Percentiles rank a stretch among this genome's conserved stretches.
phyloP scores from a whole-genome alignment of 306 rosid genomes.

The Quercus bicolor region DNA sequence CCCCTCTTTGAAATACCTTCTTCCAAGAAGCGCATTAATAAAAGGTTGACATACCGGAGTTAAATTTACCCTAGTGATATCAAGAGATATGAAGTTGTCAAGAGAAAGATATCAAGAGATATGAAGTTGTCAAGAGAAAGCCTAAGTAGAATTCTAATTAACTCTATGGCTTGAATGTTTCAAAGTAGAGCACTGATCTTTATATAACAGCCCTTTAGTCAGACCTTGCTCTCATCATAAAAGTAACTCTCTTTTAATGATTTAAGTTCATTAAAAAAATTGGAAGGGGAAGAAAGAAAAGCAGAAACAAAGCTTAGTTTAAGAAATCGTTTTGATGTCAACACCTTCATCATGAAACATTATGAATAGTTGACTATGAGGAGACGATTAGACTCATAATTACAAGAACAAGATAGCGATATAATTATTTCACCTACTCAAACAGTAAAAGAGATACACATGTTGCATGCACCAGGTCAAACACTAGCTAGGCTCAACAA shows the following conservation, averaged over 20 bases:
- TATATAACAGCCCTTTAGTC: not conserved
- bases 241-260: not conserved
- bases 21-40: slow-evolving; percentile 95
- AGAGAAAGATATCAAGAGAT: slow-evolving; percentile 25
- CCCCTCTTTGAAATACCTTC: slow-evolving; percentile 85
- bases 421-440: not conserved
- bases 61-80: slow-evolving; percentile 79
- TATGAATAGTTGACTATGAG: slow-evolving; percentile 6
- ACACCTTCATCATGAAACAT: not conserved
- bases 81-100: slow-evolving; percentile 9
- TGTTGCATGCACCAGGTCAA: not conserved
- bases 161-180: not conserved
- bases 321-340: not conserved
- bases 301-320: not conserved
- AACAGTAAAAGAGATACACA: not conserved
- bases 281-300: not conserved
- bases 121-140: slow-evolving; percentile 12
- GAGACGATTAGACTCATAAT: not conserved
- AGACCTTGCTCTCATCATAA: not conserved
- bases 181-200: not conserved
- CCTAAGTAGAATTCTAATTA: slow-evolving; percentile 22
- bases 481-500: not conserved
- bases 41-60: slow-evolving; percentile 93
- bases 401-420: not conserved
- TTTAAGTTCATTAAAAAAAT: not conserved